Evolutionary conservation across 1,284 basidiomycete species (phyloP).

Genomic region (Mycocalia duriaeana): DNA sequence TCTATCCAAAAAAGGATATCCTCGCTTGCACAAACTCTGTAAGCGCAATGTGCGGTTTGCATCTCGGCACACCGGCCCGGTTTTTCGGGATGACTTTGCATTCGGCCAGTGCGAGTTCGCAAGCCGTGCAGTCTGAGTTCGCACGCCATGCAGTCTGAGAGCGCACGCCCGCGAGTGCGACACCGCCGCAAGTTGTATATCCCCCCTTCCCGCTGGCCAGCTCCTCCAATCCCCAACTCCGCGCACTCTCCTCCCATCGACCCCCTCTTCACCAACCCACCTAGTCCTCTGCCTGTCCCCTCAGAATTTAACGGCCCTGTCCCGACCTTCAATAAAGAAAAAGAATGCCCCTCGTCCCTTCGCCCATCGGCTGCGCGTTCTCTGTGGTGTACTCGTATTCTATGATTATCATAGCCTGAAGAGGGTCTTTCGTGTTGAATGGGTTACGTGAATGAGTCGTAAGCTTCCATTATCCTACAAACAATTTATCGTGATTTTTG

Average conservation of each 20-base stretch:
- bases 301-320: conserved; percentile 24
- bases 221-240: no score
- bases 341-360: conserved; percentile 12
- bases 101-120: no score
- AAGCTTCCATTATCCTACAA: conserved; percentile 3
- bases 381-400: background rate
- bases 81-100: no score
- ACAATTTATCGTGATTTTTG: background rate
- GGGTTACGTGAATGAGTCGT: conserved; percentile 49
- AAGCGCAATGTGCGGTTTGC: no score
- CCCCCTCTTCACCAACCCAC: conserved; percentile 19
- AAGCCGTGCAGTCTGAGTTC: no score
- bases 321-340: conserved; percentile 36
- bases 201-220: no score
- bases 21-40: no score
- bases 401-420: conserved; percentile 4
- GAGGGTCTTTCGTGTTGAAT: conserved; percentile 35
- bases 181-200: no score
- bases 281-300: conserved; percentile 39
- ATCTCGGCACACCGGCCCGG: no score
- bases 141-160: no score
- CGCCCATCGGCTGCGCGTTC: background rate
- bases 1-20: no score
- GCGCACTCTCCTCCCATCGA: conserved; percentile 12
- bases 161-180: no score